Conservation (phyloP, 257 asterid genomes). For the Salvia rosmarinus region DNA sequence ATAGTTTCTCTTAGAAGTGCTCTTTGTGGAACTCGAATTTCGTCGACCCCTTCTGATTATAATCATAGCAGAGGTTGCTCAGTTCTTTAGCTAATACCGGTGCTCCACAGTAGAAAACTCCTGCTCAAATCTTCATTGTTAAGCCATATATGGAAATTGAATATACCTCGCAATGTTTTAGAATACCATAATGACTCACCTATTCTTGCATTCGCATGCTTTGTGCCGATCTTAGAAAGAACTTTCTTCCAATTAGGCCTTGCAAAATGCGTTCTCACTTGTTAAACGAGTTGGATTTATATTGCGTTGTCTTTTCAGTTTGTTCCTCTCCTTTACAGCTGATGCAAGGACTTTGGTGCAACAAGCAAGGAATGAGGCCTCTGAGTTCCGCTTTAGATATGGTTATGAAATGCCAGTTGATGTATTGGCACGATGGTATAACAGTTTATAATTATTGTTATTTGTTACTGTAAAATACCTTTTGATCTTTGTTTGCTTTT, state of each 20-base stretch:
- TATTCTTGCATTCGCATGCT: constrained; percentile 92
- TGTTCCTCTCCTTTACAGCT: constrained; percentile 49
- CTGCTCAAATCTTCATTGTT: constrained; percentile 45
- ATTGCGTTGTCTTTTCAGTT: too few species aligned
- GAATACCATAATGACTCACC: constrained; percentile 44
- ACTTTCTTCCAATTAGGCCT: constrained; percentile 99
- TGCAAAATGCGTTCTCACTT: constrained; percentile 95
- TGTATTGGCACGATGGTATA: constrained; percentile 86
- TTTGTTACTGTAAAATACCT: not conserved
- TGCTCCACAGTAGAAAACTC: constrained; percentile 91
- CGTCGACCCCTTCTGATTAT: constrained; percentile 84
- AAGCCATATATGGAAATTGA: constrained; percentile 11
- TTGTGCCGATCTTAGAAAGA: constrained; percentile 71
- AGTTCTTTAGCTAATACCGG: constrained; percentile 93
- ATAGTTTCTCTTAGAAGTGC: constrained; percentile 55
- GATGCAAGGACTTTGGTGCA: constrained; percentile 97
- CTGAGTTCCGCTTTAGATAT: constrained; percentile 83
- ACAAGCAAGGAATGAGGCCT: constrained; percentile 99
- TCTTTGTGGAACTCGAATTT: constrained; percentile 96
- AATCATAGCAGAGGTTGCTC: constrained; percentile 75
- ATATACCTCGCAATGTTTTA: not conserved
- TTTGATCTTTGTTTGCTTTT: not conserved
- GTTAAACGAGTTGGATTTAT: too few species aligned
- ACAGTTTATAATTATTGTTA: not conserved
- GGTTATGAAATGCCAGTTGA: constrained; percentile 99